Conservation (phyloP, 2,329 filamentous ascomycete genomes). For the Fonsecaea multimorphosa region DNA sequence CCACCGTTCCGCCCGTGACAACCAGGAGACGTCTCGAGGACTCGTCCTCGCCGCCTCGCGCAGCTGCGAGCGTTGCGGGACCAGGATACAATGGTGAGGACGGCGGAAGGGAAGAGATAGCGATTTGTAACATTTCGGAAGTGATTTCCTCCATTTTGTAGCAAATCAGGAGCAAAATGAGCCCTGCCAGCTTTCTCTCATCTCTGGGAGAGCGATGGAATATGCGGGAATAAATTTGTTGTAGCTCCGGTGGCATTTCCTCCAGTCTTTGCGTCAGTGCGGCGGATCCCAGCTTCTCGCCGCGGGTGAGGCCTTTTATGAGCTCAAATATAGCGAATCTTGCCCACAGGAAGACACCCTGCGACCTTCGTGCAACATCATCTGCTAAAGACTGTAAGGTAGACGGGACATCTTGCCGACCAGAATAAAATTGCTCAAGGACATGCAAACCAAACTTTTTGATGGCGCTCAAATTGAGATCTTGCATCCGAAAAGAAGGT, state of each 20-base stretch:
- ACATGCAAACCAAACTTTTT: not conserved
- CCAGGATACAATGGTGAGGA: not conserved
- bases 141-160: not conserved
- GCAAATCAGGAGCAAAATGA: not conserved
- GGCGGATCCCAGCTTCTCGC: slow-evolving; percentile 6
- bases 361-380: not conserved
- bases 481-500: not conserved
- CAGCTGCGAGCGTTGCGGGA: not conserved
- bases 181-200: not conserved
- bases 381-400: not conserved
- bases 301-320: slow-evolving; percentile 10
- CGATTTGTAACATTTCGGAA: not conserved
- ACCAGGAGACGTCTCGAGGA: not conserved
- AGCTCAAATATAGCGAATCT: slow-evolving; percentile 18
- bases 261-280: slow-evolving; percentile 12
- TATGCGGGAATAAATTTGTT: slow-evolving; percentile 22
- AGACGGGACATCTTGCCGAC: not conserved
- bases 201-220: not conserved
- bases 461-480: not conserved
- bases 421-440: not conserved
- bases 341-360: slow-evolving; percentile 25
- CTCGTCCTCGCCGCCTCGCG: not conserved
- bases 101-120: not conserved
- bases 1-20: not conserved
- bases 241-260: slow-evolving; percentile 10